Evolutionary conservation across 1,284 basidiomycete genomes (phyloP).

Genomic region (Phylloboletellus chloephorus): DNA sequence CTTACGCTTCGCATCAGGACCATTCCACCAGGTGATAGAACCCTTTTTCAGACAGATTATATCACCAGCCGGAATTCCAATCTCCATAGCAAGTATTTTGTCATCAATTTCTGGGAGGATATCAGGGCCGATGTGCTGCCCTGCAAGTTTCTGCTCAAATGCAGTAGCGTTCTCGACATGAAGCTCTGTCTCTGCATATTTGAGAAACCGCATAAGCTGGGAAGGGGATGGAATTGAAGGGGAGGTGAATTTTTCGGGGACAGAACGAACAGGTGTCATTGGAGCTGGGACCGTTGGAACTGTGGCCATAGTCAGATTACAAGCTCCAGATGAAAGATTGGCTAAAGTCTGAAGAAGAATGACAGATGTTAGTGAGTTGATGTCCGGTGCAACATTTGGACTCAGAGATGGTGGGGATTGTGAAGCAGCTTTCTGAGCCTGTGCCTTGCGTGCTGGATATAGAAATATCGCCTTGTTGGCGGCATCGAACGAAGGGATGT

Average conservation of each 20-base stretch:
- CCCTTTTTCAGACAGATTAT: slow-evolving; percentile 14
- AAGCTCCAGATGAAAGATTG: too few relatives aligned
- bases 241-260: neutral
- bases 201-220: slow-evolving; percentile 11
- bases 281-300: too few relatives aligned
- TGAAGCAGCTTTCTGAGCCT: too few relatives aligned
- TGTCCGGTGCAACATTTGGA: too few relatives aligned
- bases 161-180: neutral
- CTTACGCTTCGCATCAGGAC: slow-evolving; percentile 12
- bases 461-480: too few relatives aligned
- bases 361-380: too few relatives aligned
- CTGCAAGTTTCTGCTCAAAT: neutral
- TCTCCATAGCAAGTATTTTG: neutral
- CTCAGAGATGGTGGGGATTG: too few relatives aligned
- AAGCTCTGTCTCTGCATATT: slow-evolving; percentile 9
- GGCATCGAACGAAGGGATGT: too few relatives aligned
- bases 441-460: too few relatives aligned
- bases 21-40: slow-evolving; percentile 12
- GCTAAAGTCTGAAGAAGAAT: too few relatives aligned
- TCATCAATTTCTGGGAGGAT: slow-evolving; percentile 8
- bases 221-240: slow-evolving; percentile 4
- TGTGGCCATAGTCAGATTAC: too few relatives aligned
- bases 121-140: slow-evolving; percentile 12
- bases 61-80: slow-evolving; percentile 9
- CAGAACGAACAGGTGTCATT: too few relatives aligned